Conservation (phyloP, 1,139 yeast genomes). For the Kodamaea sp. region DNA sequence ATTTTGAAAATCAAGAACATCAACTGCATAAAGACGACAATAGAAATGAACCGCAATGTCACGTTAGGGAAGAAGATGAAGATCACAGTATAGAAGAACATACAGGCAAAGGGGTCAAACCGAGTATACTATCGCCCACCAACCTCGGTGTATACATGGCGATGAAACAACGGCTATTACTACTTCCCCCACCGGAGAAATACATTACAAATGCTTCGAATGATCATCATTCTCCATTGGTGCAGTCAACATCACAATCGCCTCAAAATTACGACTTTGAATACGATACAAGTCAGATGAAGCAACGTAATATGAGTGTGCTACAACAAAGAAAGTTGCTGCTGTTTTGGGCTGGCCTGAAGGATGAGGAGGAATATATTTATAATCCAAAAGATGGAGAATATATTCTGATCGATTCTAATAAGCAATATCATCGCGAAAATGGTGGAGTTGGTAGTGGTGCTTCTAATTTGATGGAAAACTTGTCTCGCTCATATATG, state of each 20-base stretch:
- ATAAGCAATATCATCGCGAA: no score
- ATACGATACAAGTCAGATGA: conserved; percentile 17
- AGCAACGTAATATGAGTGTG: conserved; percentile 12
- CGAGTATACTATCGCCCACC: conserved; percentile 32
- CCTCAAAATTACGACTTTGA: conserved; percentile 19
- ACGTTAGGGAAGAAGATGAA: conserved; percentile 2
- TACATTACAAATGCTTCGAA: neutral
- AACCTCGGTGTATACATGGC: conserved; percentile 40
- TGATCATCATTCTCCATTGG: neutral
- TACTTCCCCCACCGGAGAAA: conserved; percentile 22
- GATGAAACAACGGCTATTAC: conserved; percentile 21
- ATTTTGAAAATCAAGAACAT: no score
- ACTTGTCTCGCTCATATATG: conserved; percentile 12
- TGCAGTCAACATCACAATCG: conserved; percentile 5
- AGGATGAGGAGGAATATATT: conserved; percentile 18
- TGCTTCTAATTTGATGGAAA: conserved; percentile 4
- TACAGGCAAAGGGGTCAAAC: conserved; percentile 6
- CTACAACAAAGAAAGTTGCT: conserved; percentile 4
- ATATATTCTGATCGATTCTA: conserved; percentile 13
- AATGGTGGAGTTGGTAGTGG: no score
- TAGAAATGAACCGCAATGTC: conserved; percentile 4
- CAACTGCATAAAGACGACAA: no score
- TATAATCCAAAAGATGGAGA: conserved; percentile 20
- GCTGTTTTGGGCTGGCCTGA: conserved; percentile 13
- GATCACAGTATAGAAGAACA: conserved; percentile 2